These are phyloP conservation scores for Entomortierella chlamydospora DNA, from an alignment of 192 early-diverging fungal genomes.

Conservation along the genomic window DNA sequence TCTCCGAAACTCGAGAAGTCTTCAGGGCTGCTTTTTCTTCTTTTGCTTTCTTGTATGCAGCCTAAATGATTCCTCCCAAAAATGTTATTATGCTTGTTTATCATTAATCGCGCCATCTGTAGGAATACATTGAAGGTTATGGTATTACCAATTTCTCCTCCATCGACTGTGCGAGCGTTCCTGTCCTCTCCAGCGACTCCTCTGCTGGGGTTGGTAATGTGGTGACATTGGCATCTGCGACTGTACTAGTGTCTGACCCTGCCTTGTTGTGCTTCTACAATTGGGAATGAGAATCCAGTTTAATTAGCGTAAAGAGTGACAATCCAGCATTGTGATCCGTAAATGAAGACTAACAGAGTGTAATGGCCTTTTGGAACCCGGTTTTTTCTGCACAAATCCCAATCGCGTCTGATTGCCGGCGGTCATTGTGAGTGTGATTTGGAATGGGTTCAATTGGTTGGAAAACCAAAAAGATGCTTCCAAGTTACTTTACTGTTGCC, in stretches of 20 bases:
- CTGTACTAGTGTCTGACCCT: not conserved
- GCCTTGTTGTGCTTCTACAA: constrained; percentile 10
- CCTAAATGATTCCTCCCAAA: too few species aligned
- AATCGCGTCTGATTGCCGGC: constrained; percentile 31
- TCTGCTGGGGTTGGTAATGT: not conserved
- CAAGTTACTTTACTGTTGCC: not conserved
- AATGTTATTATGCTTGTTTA: too few species aligned
- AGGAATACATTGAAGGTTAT: not conserved
- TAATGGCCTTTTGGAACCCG: constrained; percentile 14
- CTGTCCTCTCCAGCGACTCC: constrained; percentile 10
- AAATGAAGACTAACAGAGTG: constrained; percentile 4
- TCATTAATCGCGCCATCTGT: not conserved
- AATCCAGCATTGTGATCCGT: not conserved
- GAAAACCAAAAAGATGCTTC: not conserved
- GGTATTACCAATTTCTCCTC: constrained; percentile 43
- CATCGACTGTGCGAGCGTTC: constrained; percentile 9
- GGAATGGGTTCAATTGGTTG: not conserved
- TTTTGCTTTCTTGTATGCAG: constrained; percentile 18
- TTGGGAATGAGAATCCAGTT: too few species aligned
- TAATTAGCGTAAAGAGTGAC: not conserved
- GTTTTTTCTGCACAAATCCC: constrained; percentile 31
- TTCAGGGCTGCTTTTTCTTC: constrained; percentile 8
- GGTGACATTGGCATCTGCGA: not conserved
- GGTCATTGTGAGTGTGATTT: not conserved
- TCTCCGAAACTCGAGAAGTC: not conserved